Evolutionary conservation across 2,329 filamentous ascomycete species (phyloP).

Genomic region (Acephala macrosclerotiorum): DNA sequence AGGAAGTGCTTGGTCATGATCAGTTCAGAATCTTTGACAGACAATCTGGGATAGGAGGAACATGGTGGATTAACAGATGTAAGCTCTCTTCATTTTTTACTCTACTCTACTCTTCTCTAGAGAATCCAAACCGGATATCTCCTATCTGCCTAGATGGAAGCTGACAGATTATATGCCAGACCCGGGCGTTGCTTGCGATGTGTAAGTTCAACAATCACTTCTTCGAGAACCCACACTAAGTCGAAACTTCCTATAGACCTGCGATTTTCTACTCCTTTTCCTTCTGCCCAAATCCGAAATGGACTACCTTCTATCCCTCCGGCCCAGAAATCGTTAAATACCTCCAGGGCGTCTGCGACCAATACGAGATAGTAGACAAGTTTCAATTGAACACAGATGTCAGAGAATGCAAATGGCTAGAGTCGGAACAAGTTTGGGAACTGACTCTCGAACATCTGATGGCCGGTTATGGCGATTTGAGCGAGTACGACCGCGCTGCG

Average conservation of each 20-base stretch:
- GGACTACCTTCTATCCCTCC: constrained; percentile 63
- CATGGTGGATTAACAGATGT: constrained; percentile 65
- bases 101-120: neutral
- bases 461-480: constrained; percentile 61
- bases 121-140: neutral
- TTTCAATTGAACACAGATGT: constrained; percentile 65
- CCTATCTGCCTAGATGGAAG: neutral
- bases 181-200: constrained; percentile 59
- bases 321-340: constrained; percentile 67
- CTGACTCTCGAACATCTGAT: constrained; percentile 57
- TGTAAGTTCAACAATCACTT: constrained; percentile 44
- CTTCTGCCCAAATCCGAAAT: constrained; percentile 65
- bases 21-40: constrained; percentile 66
- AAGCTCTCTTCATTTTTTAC: neutral
- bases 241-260: constrained; percentile 49
- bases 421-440: constrained; percentile 62
- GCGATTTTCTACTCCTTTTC: constrained; percentile 65
- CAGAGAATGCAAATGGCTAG: constrained; percentile 58
- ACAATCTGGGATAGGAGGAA: constrained; percentile 58
- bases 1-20: constrained; percentile 59
- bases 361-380: constrained; percentile 62
- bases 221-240: neutral
- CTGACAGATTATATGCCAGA: constrained; percentile 37
- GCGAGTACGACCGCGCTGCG: constrained; percentile 52
- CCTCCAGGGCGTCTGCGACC: constrained; percentile 58